phyloP scores from a whole-genome alignment of 371 early-diverging fungal genomes.

The Batkoa obscura region DNA sequence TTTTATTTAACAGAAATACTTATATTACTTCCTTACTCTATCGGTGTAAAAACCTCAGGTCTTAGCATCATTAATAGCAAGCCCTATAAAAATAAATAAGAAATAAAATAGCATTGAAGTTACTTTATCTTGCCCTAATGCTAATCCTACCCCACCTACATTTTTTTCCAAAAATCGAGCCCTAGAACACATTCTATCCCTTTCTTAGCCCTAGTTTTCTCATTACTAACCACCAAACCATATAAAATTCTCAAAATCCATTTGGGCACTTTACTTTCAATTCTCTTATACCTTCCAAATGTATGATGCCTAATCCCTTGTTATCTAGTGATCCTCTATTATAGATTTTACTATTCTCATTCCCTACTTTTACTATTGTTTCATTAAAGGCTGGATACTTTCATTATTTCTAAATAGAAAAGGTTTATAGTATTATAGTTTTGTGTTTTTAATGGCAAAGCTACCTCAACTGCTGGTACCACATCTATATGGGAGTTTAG shows the following conservation, averaged over 20 bases:
- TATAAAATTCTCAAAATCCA: constrained; percentile 36
- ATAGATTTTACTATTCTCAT: constrained; percentile 35
- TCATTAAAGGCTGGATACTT: constrained; percentile 50
- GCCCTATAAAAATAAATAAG: background rate
- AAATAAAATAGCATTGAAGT: background rate
- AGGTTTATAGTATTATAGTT: no score
- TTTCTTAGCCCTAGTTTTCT: constrained; percentile 57
- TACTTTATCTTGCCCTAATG: constrained; percentile 48
- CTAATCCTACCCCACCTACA: constrained; percentile 36
- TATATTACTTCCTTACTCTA: constrained; percentile 44
- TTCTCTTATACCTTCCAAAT: constrained; percentile 46
- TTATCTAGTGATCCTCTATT: constrained; percentile 72
- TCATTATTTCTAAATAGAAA: constrained; percentile 28
- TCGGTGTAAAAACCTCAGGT: constrained; percentile 54
- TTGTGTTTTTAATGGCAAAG: background rate
- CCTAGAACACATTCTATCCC: constrained; percentile 46
- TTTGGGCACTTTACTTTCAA: constrained; percentile 22
- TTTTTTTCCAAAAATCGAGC: constrained; percentile 30
- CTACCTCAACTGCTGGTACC: constrained; percentile 46
- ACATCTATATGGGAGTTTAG: constrained; percentile 74
- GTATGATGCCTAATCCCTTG: constrained; percentile 57
- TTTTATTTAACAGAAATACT: background rate
- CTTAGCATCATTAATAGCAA: constrained; percentile 30
- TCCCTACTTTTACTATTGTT: constrained; percentile 19
- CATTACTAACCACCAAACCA: constrained; percentile 45